These are phyloP conservation scores for Backusella parvicylindrica DNA, from an alignment of 192 early-diverging fungal genomes.

Conservation along the genomic window DNA sequence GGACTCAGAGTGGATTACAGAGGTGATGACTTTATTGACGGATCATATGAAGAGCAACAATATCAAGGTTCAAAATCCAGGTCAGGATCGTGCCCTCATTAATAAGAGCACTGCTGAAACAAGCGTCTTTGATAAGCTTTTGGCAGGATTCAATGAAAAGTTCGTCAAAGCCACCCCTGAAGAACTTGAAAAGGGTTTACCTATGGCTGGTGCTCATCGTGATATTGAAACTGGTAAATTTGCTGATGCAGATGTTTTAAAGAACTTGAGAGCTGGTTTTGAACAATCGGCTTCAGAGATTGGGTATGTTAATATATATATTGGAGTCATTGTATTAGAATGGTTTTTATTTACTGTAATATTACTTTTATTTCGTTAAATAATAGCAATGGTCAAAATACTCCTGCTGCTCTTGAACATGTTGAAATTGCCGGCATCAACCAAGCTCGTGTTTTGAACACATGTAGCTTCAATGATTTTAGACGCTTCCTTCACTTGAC, in stretches of 20 bases:
- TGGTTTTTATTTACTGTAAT: background rate
- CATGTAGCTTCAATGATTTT: conserved; percentile 51
- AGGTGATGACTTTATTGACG: conserved; percentile 20
- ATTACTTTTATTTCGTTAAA: background rate
- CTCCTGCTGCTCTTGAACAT: conserved; percentile 32
- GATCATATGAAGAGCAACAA: background rate
- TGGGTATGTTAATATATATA: conserved; percentile 13
- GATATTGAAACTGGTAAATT: conserved; percentile 16
- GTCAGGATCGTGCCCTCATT: background rate
- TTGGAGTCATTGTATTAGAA: background rate
- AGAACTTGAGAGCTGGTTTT: conserved; percentile 9
- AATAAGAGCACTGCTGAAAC: background rate
- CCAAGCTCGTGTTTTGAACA: conserved; percentile 34
- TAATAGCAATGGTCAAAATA: conserved; percentile 38
- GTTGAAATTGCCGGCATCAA: conserved; percentile 45
- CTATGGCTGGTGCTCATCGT: conserved; percentile 36
- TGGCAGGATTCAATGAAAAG: conserved; percentile 15
- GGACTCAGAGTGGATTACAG: conserved; percentile 31
- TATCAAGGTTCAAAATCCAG: background rate
- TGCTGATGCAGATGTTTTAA: conserved; percentile 5
- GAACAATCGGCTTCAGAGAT: conserved; percentile 22
- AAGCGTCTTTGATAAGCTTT: conserved; percentile 8
- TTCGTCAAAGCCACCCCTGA: conserved; percentile 23
- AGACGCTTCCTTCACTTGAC: conserved; percentile 34
- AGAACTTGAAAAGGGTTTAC: conserved; percentile 19